Conservation (phyloP, 495 filamentous ascomycete species). For the Evansstolkia leycettana region DNA sequence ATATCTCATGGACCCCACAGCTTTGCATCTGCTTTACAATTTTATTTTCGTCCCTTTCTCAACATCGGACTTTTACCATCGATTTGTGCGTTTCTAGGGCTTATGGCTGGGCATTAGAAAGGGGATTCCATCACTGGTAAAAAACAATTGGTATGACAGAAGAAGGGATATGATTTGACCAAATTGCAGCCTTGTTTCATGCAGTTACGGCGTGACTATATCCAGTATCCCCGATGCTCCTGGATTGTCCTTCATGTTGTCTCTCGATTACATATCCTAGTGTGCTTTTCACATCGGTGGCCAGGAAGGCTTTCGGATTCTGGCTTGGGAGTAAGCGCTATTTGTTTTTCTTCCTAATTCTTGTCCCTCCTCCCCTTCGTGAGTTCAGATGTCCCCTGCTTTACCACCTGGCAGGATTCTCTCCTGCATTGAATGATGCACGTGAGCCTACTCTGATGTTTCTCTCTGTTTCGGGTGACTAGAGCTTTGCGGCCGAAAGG, state of each 20-base stretch:
- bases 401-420: too few relatives aligned
- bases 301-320: too few relatives aligned
- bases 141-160: constrained; percentile 2
- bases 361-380: background rate
- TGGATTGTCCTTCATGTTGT: too few relatives aligned
- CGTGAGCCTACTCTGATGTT: background rate
- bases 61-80: constrained; percentile 5
- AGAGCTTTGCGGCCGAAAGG: too few relatives aligned
- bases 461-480: background rate
- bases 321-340: too few relatives aligned
- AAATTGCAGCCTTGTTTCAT: background rate
- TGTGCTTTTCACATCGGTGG: too few relatives aligned
- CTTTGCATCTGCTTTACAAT: background rate
- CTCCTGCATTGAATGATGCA: background rate
- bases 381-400: too few relatives aligned
- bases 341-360: background rate
- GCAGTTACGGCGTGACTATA: background rate
- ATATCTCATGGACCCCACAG: background rate
- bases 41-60: constrained; percentile 2
- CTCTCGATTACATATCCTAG: too few relatives aligned
- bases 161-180: background rate
- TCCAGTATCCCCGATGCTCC: too few relatives aligned
- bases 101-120: constrained; percentile 11
- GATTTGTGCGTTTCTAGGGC: constrained; percentile 2
- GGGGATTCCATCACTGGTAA: constrained; percentile 13